Base-by-base conservation (phyloP, 345 rosid species). In the Heritiera littoralis region DNA sequence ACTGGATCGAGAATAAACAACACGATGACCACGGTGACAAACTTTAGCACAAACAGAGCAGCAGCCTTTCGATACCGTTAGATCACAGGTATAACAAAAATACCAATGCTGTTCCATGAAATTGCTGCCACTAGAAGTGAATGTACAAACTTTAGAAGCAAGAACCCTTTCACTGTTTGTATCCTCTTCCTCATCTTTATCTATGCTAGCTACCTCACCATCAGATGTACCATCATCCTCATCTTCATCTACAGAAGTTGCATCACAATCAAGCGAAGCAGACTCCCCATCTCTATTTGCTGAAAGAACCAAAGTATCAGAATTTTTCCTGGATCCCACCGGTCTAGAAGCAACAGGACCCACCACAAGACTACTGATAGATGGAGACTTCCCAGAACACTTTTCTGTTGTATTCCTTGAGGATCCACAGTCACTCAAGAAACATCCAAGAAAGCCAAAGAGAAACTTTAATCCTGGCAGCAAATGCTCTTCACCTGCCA, bases 61-160 rank as follows among this genome's bases (percentile, higher is more conserved):
- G 82, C 99, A 96, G 59, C 99, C 99, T 86, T 96, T 96, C 67
- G 98, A 89, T 74, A 92, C 97, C 15, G 96, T 92, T 78, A 96
- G 91, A 84, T 96, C 99, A 87, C 99, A 96, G n/a, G 99, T 96
- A 84, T 96, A 96, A 86, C 99, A 96, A 81, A 96, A 96, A 78
- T 96, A 96, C 99, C 99, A 96, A 82, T 96, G 99, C 72, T 96
- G 99, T 81, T 96, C 99, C 98, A 92, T 96, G 84, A 94, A 96
- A 84, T 94, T 96, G 88, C 94, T 96, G 75, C 99, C 99, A 82
- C 99, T 96, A 76, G 97, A 94, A 75, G 98, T 94, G 85, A 96
- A 96, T 41, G 99, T 96, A 83, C 99, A 96, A 72, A 96, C 97
- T 86, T 92, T 91, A 61, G 97, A 91, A 78, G 98, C 97, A 80